phyloP scores from a whole-genome alignment of 139 green algal species.

The Nannochloris sp. region DNA sequence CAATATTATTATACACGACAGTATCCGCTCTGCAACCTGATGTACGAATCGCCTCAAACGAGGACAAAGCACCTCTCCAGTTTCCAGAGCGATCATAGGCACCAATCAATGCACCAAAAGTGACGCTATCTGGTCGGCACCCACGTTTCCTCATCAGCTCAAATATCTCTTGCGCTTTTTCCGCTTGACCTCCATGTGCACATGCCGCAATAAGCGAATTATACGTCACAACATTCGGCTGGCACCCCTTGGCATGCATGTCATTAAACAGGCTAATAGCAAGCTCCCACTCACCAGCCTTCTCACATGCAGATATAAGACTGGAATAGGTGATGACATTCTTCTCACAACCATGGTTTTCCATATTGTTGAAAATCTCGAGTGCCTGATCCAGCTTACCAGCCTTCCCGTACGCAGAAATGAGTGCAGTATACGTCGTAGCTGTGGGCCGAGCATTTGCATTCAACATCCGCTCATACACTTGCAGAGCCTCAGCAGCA shows the following conservation, averaged over 20 bases:
- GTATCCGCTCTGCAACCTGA: conserved; percentile 39
- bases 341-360: conserved; percentile 33
- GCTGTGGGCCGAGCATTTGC: conserved; percentile 58
- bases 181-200: conserved; percentile 33
- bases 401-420: conserved; percentile 69
- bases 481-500: conserved; percentile 46
- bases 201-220: conserved; percentile 76
- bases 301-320: conserved; percentile 42
- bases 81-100: conserved; percentile 52
- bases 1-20: conserved; percentile 40
- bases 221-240: conserved; percentile 75
- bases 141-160: conserved; percentile 38
- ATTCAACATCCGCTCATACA: conserved; percentile 73
- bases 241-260: conserved; percentile 64
- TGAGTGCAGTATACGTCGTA: conserved; percentile 79
- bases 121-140: conserved; percentile 75
- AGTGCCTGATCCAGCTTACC: conserved; percentile 53
- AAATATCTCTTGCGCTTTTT: conserved; percentile 43
- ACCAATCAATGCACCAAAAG: conserved; percentile 75
- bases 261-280: conserved; percentile 72
- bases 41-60: conserved; percentile 40
- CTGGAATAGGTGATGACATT: conserved; percentile 66
- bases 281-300: conserved; percentile 68
- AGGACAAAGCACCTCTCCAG: conserved; percentile 31
- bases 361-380: conserved; percentile 58